Evolutionary conservation across 768 basidiomycete species (phyloP), one percentile per base, ranked within the genome.

Genomic region (Amanita inopinata): DNA sequence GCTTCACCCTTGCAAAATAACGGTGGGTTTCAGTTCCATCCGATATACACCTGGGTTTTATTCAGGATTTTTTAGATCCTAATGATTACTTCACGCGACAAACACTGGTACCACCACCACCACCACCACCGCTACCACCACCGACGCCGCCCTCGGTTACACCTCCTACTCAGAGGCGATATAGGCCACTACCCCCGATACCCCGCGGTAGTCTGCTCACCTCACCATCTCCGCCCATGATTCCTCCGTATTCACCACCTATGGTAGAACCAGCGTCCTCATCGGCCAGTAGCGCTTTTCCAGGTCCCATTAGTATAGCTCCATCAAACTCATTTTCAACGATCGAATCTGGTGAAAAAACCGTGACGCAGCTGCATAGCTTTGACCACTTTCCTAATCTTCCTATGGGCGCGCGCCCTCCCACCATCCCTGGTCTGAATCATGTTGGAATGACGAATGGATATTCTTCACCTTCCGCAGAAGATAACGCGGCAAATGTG

Each of bases 101-200:
- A 19, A 17, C 9, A 4, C 35, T 17, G 35, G 6, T 17, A 22
- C 7, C 12, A 37, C 5, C 18, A n/a, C 27, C 27, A 28, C 43
- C 11, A 9, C 24, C 18, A n/a, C 19, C 40, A 9, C 47, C 37
- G 33, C 43, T 38, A 11, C 39, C 44, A 35, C 33, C 14, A 14
- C 32, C 42, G 14, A 24, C 40, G 41, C 15, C 37, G 25, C n/a
- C n/a, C n/a, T n/a, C n/a, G n/a, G n/a, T n/a, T n/a, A n/a, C n/a
- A n/a, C n/a, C n/a, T n/a, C n/a, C n/a, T n/a, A n/a, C n/a, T n/a
- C 43, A 32, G 25, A 30, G 22, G 17, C 15, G 15, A 27, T 44
- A 22, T 14, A 32, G 35, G 14, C 32, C 30, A 9, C 25, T 35
- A 17, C 23, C 35, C 8, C 39, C 35, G n/a, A 30, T 36, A 14